Percentiles rank a stretch among this genome's conserved stretches.
Evolutionary conservation across 495 filamentous ascomycete genomes (phyloP).

Genomic region (Hypoxylon subgilvum): DNA sequence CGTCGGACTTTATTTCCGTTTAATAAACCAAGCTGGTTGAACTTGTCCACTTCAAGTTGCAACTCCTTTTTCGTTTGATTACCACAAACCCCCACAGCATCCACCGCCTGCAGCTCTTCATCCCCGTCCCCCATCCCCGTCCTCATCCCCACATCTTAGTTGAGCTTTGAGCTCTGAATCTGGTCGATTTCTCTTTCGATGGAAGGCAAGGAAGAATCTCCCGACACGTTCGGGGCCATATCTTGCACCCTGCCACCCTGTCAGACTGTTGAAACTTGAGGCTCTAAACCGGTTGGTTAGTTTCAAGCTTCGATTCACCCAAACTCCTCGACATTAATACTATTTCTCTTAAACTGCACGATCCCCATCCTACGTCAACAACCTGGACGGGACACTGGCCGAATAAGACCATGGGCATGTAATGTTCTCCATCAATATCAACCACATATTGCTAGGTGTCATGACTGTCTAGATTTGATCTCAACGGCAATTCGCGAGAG

Average conservation of each 20-base stretch:
- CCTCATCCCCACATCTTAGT: conserved; percentile 12
- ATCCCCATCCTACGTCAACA: conserved; percentile 21
- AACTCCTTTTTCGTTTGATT: conserved; percentile 29
- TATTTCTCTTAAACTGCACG: conserved; percentile 10
- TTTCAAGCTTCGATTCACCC: conserved; percentile 34
- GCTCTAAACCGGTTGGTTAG: conserved; percentile 28
- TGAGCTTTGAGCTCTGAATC: conserved; percentile 4
- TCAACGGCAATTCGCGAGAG: too few relatives aligned
- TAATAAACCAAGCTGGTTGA: conserved; percentile 23
- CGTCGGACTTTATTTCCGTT: conserved; percentile 29
- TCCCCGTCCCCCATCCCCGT: background rate
- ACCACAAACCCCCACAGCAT: conserved; percentile 25
- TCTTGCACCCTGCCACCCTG: conserved; percentile 29
- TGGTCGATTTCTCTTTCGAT: conserved; percentile 25
- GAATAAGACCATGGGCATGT: too few relatives aligned
- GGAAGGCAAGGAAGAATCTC: conserved; percentile 17
- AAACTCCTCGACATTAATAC: too few relatives aligned
- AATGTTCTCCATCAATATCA: too few relatives aligned
- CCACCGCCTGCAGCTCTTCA: too few relatives aligned
- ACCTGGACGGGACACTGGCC: conserved; percentile 4
- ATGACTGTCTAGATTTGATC: too few relatives aligned
- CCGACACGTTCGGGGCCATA: conserved; percentile 25
- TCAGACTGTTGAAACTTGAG: conserved; percentile 29
- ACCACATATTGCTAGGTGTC: too few relatives aligned
- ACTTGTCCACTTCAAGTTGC: background rate